A percentile compares a stretch with the other conserved stretches of the same genome.
Evolutionary conservation across 176 grass and related monocot genomes (phyloP).

Genomic region (Zea luxurians): DNA sequence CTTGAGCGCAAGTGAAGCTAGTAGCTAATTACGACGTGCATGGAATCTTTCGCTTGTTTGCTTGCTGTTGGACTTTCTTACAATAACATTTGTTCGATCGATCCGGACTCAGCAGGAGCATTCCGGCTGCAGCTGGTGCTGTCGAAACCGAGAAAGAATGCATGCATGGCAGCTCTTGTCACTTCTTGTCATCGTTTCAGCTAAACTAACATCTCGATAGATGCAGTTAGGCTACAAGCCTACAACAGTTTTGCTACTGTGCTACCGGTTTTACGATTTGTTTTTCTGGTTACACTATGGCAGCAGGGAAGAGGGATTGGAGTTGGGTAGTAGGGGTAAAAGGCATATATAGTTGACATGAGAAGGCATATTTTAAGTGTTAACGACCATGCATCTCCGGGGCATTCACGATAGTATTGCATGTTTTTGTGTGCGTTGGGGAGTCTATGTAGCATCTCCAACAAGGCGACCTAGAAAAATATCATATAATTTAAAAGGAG

Average conservation of each 20-base stretch:
- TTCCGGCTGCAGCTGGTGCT: constrained; percentile 15
- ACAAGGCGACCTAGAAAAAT: too few relatives aligned
- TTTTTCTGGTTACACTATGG: background rate
- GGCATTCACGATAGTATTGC: background rate
- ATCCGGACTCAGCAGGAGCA: constrained; percentile 14
- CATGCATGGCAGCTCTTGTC: background rate
- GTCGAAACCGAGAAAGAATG: constrained; percentile 23
- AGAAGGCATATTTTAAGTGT: background rate
- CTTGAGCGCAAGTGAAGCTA: constrained; percentile 7
- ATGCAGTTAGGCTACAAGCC: background rate
- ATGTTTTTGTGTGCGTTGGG: background rate
- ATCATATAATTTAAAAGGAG: too few relatives aligned
- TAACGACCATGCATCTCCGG: background rate
- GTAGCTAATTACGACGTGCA: constrained; percentile 45
- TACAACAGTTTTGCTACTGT: background rate
- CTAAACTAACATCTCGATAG: background rate
- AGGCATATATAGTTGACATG: background rate
- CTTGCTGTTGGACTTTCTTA: constrained; percentile 48
- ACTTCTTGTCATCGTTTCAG: background rate
- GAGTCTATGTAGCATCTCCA: background rate
- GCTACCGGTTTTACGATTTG: background rate
- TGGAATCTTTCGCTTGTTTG: constrained; percentile 58
- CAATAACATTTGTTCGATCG: constrained; percentile 24
- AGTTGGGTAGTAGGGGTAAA: background rate
- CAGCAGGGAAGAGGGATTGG: background rate